A percentile compares a stretch with the other conserved stretches of the same genome.
Conservation (phyloP, 345 rosid genomes). For the Ceriops decandra region DNA sequence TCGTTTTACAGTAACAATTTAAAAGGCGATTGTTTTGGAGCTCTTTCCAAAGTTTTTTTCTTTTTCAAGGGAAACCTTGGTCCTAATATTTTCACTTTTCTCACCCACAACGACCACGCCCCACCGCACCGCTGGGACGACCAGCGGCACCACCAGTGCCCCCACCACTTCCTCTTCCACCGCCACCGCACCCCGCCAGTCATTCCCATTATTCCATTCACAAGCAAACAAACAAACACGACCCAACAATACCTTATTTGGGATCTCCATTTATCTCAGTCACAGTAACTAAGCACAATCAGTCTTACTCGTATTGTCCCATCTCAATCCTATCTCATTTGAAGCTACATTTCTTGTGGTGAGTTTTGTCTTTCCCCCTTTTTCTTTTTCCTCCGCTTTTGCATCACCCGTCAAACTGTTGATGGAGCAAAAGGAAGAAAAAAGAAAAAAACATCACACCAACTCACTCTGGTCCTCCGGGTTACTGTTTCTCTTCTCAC, state of each 20-base stretch:
- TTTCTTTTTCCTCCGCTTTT: no score
- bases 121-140: conserved; percentile 3
- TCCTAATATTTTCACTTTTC: conserved; percentile 22
- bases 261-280: conserved; percentile 26
- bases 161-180: conserved; percentile 3
- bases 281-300: neutral
- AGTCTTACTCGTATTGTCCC: neutral
- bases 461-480: no score
- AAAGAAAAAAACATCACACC: neutral
- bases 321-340: neutral
- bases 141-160: conserved; percentile 13
- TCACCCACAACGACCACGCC: conserved; percentile 10
- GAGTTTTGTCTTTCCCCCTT: conserved; percentile 7
- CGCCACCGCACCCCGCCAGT: neutral
- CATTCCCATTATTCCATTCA: neutral
- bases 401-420: neutral
- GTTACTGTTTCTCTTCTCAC: no score
- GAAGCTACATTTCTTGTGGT: conserved; percentile 43
- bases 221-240: neutral
- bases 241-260: neutral
- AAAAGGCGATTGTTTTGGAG: conserved; percentile 26
- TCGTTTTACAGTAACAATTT: conserved; percentile 6
- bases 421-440: conserved; percentile 1
- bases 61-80: conserved; percentile 33
- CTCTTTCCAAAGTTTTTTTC: conserved; percentile 30